Base-by-base conservation (phyloP, 2,329 filamentous ascomycete species). In the Clarireedia sp. region DNA sequence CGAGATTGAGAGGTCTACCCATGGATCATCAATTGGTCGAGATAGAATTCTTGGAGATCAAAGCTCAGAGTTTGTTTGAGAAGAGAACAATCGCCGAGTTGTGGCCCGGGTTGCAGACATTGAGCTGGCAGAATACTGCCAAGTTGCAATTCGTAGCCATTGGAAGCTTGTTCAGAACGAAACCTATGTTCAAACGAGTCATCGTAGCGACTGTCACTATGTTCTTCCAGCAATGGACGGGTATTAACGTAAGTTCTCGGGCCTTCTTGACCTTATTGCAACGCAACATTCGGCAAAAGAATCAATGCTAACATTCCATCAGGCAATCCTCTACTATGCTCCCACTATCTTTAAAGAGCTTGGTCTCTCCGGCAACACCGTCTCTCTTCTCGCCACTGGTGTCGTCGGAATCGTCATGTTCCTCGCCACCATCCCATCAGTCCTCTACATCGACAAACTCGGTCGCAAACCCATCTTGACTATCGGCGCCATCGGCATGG, bases 31-130 rank as follows among this genome's bases (percentile, higher is more conserved):
- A 88, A 55, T 76, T 89, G 0, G 79, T 91, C 38, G 79, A 86
- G 60, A 75, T 90, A 1, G 89, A 92, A 64, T 90, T 86, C 66
- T 78, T 90, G n/a, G 88, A 92, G 67, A 91, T 92, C 71, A 88
- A 89, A 68, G 86, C 87, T 0, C 85, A 90, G 68, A 85, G 82
- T 0, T 69, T 87, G 17, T 94, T 92, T 62, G 87, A 92, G 70
- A 88, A 90, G 71, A 79, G 82, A 36, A 82, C 81, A 0, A 75
- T 85, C 9, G 78, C 80, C 0, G 83, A 86, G 59, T 75, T 83
- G 23, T 90, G 87, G 68, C 87, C 87, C 0, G 74, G 85, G 36
- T 72, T 87, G 14, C 73, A 76, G 2, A 76, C 83, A 57, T 75
- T 76, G 50, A 86, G 81, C 0, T 71, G 74, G 1, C 79, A 76